phyloP scores from a whole-genome alignment of 768 basidiomycete species.

The Serpula lacrymans region DNA sequence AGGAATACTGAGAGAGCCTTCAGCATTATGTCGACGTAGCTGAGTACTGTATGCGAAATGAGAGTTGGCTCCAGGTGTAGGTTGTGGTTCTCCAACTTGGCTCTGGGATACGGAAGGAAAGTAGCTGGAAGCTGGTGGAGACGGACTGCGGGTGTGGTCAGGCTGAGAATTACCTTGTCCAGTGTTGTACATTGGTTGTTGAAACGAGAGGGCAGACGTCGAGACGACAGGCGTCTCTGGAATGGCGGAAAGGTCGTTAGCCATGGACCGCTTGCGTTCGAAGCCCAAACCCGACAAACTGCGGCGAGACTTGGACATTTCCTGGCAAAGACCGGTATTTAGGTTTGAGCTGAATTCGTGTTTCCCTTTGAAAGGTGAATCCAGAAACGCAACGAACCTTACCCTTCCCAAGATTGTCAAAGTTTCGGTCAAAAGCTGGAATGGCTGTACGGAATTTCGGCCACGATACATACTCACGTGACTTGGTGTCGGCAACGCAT shows the following conservation, averaged over 20 bases:
- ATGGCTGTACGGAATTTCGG: too few species aligned
- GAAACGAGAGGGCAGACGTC: conserved; percentile 19
- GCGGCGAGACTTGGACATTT: conserved; percentile 28
- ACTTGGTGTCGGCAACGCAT: too few species aligned
- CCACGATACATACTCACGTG: too few species aligned
- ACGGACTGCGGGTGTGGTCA: conserved; percentile 37
- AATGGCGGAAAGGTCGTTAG: conserved; percentile 13
- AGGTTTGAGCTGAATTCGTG: too few species aligned
- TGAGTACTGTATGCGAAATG: conserved; percentile 87
- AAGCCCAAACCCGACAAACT: conserved; percentile 5
- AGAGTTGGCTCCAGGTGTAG: conserved; percentile 58
- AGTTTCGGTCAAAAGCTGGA: too few species aligned
- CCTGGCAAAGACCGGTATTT: too few species aligned
- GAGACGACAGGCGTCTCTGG: conserved; percentile 17
- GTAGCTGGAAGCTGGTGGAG: conserved; percentile 81
- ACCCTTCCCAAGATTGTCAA: background rate
- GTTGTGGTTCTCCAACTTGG: conserved; percentile 46
- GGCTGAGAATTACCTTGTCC: conserved; percentile 5
- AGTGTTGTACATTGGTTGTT: conserved; percentile 12
- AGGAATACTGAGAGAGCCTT: conserved; percentile 44
- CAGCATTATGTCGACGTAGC: conserved; percentile 61
- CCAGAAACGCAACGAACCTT: too few species aligned
- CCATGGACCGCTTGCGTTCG: conserved; percentile 16
- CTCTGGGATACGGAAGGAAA: conserved; percentile 59
- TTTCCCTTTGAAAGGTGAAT: too few species aligned